Percentiles rank a stretch among this genome's conserved stretches.
phyloP scores from a whole-genome alignment of 768 basidiomycete genomes.

The Pleurotus cornucopiae region DNA sequence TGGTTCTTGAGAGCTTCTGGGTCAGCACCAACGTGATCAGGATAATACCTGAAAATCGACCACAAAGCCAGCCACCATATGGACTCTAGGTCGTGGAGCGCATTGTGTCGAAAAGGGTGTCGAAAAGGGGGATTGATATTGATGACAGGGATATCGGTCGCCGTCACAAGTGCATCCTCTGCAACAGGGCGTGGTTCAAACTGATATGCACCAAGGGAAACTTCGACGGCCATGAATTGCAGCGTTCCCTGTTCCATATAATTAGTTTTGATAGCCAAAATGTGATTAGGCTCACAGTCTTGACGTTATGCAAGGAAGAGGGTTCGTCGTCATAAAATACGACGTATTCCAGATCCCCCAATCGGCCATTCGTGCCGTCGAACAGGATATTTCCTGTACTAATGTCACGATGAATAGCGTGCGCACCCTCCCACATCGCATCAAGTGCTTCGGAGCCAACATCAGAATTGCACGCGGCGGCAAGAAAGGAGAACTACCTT shows the following conservation, averaged over 20 bases:
- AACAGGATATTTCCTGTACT: conserved; percentile 13
- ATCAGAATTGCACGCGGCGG: background rate
- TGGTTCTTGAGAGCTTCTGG: background rate
- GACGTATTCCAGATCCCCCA: conserved; percentile 12
- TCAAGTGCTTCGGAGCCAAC: conserved; percentile 6
- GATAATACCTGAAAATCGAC: background rate
- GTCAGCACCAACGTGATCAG: no score
- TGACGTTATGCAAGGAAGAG: background rate
- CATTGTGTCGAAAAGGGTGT: conserved; percentile 7
- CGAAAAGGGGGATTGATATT: no score
- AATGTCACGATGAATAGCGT: conserved; percentile 14
- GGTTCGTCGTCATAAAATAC: background rate
- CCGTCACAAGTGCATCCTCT: no score
- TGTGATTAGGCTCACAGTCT: conserved; percentile 3
- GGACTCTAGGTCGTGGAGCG: conserved; percentile 13
- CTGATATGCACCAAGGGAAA: background rate
- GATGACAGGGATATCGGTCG: no score
- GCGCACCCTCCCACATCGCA: background rate
- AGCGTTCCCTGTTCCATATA: conserved; percentile 8
- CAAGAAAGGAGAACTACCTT: conserved; percentile 1
- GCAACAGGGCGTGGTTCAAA: background rate
- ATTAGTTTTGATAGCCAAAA: background rate
- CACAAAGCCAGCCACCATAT: conserved; percentile 12
- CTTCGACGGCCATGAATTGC: conserved; percentile 12
- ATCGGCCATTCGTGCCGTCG: conserved; percentile 1